Evolutionary conservation across 2,329 filamentous ascomycete species (phyloP), one percentile per base, ranked within the genome.

Genomic region (Bipolaris zeicola): DNA sequence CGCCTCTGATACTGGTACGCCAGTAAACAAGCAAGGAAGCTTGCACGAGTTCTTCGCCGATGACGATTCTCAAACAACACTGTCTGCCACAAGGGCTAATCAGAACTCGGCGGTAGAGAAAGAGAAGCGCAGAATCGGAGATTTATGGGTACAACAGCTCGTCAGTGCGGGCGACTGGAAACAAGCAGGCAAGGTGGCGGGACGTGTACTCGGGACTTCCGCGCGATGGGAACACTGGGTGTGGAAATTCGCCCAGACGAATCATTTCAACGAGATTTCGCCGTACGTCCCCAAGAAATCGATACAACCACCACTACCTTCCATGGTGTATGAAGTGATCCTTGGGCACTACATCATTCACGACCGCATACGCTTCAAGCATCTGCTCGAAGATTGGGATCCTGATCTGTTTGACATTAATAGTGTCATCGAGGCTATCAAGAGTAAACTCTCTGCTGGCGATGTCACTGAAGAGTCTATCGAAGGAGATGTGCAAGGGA

Each of bases 141-240:
- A 98, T 70, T 82, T 96, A 5, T 99, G 95, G 95, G 83, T 99
- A 33, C 88, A 93, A 58, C 91, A 96, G 67, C 83, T 98, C 33
- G 85, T 96, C 33, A 85, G 88, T 34, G 82, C 85, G 0, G 83
- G 86, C 7, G 83, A 94, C 59, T 99, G 95, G 95, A 73, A 74
- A 7, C 81, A 84, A 55, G 95, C 95, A 5, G 94, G 92, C 0
- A 83, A 89, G 67, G 82, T 96, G 3, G 94, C 92, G 56, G 90
- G 89, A 13, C 92, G 89, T 69, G 93, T 97, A 0, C 81, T 99
- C 1, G 87, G 87, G 41, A 91, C 89, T 1, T 87, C 92, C 1
- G 83, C 89, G 45, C 82, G 89, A 65, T 99, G 95, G 95, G 93
- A 98, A 77, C 91, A 96, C 68, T 98, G 94, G 92, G 89, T 96